Percentiles rank a stretch among this genome's conserved stretches.
phyloP scores from a whole-genome alignment of 2,329 filamentous ascomycete genomes.

The Triangularia setosa region DNA sequence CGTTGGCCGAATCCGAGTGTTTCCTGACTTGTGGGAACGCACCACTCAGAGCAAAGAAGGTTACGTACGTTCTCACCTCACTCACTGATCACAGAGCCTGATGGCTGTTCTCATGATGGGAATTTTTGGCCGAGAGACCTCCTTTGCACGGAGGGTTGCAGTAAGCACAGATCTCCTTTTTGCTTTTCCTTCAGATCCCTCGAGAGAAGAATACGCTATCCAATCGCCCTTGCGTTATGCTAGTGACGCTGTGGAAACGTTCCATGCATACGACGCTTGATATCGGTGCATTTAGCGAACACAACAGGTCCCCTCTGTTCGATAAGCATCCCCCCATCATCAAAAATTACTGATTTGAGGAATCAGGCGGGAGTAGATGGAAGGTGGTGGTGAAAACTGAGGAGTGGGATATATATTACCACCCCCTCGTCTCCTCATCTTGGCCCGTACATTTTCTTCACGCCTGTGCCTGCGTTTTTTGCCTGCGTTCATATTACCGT shows the following conservation, averaged over 20 bases:
- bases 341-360: too few species aligned
- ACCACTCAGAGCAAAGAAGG: background rate
- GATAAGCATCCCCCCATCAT: background rate
- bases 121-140: background rate
- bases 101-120: background rate
- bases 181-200: background rate
- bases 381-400: background rate
- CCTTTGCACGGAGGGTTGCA: background rate
- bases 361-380: background rate
- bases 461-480: background rate
- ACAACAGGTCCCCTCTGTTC: background rate
- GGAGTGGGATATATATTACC: slow-evolving; percentile 4
- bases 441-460: background rate
- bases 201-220: background rate
- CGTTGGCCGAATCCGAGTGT: background rate
- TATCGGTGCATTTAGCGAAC: background rate
- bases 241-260: background rate
- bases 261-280: background rate
- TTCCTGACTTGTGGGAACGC: background rate
- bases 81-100: background rate
- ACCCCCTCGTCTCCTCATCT: background rate
- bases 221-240: background rate
- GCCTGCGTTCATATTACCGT: background rate
- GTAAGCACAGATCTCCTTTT: background rate
- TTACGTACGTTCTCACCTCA: background rate